phyloP scores from a whole-genome alignment of 805 yeast species.

The Metschnikowia drakensbergensis region DNA sequence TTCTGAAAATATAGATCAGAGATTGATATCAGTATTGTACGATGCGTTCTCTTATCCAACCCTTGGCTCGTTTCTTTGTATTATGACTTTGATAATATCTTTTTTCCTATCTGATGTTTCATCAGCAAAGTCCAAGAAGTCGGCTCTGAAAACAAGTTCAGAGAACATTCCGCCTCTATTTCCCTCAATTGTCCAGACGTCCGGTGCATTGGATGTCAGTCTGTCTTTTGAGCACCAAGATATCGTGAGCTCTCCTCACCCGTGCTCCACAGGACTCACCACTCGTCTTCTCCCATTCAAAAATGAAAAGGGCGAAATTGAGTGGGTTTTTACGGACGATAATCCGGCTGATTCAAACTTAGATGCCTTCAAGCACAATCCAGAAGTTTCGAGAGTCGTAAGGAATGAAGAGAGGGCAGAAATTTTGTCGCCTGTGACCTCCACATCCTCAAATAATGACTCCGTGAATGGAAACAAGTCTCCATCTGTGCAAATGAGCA shows the following conservation, averaged over 20 bases:
- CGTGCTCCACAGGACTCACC: constrained; percentile 50
- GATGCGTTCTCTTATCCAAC: constrained; percentile 1
- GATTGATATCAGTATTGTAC: background rate
- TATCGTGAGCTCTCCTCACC: constrained; percentile 17
- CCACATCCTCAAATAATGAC: constrained; percentile 33
- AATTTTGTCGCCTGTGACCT: constrained; percentile 35
- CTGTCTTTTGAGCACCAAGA: constrained; percentile 1
- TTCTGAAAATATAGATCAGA: background rate
- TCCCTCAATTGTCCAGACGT: constrained; percentile 11
- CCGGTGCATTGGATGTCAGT: background rate
- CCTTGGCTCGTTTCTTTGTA: constrained; percentile 1
- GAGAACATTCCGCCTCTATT: constrained; percentile 8
- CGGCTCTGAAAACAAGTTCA: background rate
- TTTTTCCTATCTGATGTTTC: background rate
- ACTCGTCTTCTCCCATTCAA: constrained; percentile 50
- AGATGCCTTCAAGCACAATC: constrained; percentile 24
- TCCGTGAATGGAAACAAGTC: constrained; percentile 23
- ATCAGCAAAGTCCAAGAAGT: constrained; percentile 1
- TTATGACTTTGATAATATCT: constrained; percentile 1
- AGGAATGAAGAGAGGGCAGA: constrained; percentile 6
- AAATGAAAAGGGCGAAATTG: constrained; percentile 52
- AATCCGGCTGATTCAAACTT: constrained; percentile 23
- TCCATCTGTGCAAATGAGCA: constrained; percentile 30
- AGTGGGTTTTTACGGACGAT: constrained; percentile 53
- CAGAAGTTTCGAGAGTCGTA: constrained; percentile 2